These are phyloP conservation scores for Oxytropis ochrocephala DNA, from an alignment of 306 rosid species.

Conservation along the genomic window DNA sequence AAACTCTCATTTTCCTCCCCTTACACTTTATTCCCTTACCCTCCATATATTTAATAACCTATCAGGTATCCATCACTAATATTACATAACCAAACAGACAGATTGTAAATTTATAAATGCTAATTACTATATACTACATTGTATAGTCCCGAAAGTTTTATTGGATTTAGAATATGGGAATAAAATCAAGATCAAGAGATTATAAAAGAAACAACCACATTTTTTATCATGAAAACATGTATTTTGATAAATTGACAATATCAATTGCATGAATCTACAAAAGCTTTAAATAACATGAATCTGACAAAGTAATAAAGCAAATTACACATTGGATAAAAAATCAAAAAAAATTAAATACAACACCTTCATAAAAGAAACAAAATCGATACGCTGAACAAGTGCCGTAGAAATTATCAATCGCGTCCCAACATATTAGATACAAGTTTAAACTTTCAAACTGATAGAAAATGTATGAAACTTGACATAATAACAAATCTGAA, in stretches of 20 bases:
- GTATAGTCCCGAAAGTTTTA: constrained; percentile 2
- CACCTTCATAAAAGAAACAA: not conserved
- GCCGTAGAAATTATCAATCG: not conserved
- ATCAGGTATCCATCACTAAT: not conserved
- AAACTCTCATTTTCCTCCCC: no score
- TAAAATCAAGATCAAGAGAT: not conserved
- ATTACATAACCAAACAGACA: not conserved
- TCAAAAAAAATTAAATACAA: not conserved
- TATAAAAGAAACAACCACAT: not conserved
- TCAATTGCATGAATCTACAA: not conserved
- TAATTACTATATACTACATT: not conserved
- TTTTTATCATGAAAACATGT: not conserved
- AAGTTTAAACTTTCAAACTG: not conserved
- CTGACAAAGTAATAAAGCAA: not conserved
- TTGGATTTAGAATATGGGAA: not conserved
- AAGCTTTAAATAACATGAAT: not conserved
- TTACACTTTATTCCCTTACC: no score
- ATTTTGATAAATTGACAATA: not conserved
- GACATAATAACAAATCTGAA: constrained; percentile 1
- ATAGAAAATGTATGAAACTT: not conserved
- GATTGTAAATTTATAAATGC: constrained; percentile 8
- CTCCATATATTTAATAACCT: no score
- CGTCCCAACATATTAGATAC: not conserved
- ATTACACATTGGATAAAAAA: not conserved
- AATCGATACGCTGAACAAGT: constrained; percentile 6